A percentile compares a stretch with the other conserved stretches of the same genome.
These are phyloP conservation scores for Agrocybe praecox DNA, from an alignment of 768 basidiomycete species.

Conservation along the genomic window DNA sequence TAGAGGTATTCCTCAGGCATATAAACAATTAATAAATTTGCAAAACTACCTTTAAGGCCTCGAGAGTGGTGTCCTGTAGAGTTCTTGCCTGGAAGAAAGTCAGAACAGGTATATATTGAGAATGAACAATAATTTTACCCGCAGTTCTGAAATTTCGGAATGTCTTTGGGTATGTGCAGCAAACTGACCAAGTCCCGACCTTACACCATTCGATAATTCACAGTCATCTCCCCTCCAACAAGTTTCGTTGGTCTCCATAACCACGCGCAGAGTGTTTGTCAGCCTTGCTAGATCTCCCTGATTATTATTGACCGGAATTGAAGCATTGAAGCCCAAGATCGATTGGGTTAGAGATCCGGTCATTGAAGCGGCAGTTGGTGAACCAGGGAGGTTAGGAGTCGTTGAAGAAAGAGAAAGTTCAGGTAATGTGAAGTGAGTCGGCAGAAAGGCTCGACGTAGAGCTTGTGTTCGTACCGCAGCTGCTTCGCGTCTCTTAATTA, in stretches of 20 bases:
- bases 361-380: slow-evolving; percentile 26
- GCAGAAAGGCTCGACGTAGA: slow-evolving; percentile 63
- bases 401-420: slow-evolving; percentile 39
- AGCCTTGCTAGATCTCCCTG: slow-evolving; percentile 86
- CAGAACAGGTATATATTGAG: not conserved
- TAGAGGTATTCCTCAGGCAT: slow-evolving; percentile 2
- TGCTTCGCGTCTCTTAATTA: slow-evolving; percentile 89
- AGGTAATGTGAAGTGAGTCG: slow-evolving; percentile 71
- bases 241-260: slow-evolving; percentile 75
- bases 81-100: slow-evolving; percentile 51
- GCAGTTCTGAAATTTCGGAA: slow-evolving; percentile 72
- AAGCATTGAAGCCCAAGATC: slow-evolving; percentile 28
- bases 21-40: not conserved
- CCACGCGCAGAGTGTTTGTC: slow-evolving; percentile 78
- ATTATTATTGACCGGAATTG: slow-evolving; percentile 20
- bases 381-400: slow-evolving; percentile 36
- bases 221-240: slow-evolving; percentile 89
- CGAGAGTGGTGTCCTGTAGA: slow-evolving; percentile 69
- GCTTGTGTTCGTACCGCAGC: slow-evolving; percentile 82
- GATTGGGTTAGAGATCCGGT: slow-evolving; percentile 33
- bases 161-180: slow-evolving; percentile 70
- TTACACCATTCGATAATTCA: slow-evolving; percentile 77
- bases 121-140: slow-evolving; percentile 48
- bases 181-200: slow-evolving; percentile 67
- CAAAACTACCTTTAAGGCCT: slow-evolving; percentile 68